Conservation (phyloP, 78 protist species). For the Emiliania huxleyi region DNA sequence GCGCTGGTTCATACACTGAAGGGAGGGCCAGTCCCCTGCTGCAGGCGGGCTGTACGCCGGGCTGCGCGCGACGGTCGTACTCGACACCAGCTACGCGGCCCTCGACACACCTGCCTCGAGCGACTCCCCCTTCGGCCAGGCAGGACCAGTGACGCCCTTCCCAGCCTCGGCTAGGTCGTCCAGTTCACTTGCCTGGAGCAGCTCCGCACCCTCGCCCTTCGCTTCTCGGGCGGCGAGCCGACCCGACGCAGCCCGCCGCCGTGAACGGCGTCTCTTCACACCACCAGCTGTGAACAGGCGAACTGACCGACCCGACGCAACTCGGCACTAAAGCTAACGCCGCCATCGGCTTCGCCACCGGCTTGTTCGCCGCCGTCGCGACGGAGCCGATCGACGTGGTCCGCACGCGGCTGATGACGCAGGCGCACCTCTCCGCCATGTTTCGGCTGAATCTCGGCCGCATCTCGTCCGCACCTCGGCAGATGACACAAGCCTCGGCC, state of each 20-base stretch:
- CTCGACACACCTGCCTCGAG: no score
- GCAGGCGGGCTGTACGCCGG: neutral
- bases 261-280: no score
- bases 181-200: neutral
- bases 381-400: neutral
- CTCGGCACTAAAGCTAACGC: neutral
- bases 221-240: no score
- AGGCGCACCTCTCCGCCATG: neutral
- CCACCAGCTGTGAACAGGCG: no score
- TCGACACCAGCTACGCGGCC: neutral
- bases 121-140: no score
- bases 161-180: no score
- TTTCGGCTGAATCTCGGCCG: neutral
- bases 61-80: neutral
- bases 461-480: no score
- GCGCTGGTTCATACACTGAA: no score
- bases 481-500: no score
- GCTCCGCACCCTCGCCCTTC: neutral
- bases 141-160: no score
- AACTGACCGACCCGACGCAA: neutral
- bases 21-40: no score
- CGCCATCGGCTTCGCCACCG: neutral
- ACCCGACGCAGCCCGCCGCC: no score
- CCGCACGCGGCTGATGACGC: neutral
- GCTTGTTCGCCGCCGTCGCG: neutral